Evolutionary conservation across 257 asterid genomes (phyloP).

Genomic region (Catharanthus roseus): DNA sequence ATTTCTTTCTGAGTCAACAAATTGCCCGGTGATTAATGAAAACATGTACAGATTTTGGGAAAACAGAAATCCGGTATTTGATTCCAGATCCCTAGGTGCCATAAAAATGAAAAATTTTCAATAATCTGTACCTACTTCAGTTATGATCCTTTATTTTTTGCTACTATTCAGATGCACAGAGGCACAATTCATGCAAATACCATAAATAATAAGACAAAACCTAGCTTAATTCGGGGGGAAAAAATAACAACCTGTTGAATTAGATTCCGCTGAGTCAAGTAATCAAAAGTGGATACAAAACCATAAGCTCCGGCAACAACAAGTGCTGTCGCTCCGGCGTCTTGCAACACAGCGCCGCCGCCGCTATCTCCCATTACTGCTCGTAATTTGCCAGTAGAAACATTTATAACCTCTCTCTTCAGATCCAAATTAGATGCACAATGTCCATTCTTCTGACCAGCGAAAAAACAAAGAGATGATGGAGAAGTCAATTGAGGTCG

Average conservation of each 20-base stretch:
- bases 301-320: slow-evolving; percentile 73
- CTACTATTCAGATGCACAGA: background rate
- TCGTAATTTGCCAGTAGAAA: slow-evolving; percentile 23
- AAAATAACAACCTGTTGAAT: slow-evolving; percentile 58
- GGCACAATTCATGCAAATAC: background rate
- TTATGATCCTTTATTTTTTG: no score
- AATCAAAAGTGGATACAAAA: slow-evolving; percentile 66
- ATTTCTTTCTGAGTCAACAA: background rate
- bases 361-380: slow-evolving; percentile 26
- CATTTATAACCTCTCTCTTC: background rate
- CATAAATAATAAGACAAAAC: no score
- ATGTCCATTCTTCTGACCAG: background rate
- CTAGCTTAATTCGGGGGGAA: no score
- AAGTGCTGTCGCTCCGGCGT: slow-evolving; percentile 67
- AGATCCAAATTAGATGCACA: background rate
- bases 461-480: slow-evolving; percentile 7
- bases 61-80: background rate
- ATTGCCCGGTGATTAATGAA: background rate
- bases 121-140: no score
- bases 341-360: slow-evolving; percentile 40
- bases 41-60: background rate
- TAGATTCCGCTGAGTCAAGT: slow-evolving; percentile 56
- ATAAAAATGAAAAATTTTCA: no score
- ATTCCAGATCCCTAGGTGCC: background rate
- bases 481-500: slow-evolving; percentile 14